Base-by-base conservation (phyloP, 352 stramenopile species). In the Globisporangium recalcitrans region DNA sequence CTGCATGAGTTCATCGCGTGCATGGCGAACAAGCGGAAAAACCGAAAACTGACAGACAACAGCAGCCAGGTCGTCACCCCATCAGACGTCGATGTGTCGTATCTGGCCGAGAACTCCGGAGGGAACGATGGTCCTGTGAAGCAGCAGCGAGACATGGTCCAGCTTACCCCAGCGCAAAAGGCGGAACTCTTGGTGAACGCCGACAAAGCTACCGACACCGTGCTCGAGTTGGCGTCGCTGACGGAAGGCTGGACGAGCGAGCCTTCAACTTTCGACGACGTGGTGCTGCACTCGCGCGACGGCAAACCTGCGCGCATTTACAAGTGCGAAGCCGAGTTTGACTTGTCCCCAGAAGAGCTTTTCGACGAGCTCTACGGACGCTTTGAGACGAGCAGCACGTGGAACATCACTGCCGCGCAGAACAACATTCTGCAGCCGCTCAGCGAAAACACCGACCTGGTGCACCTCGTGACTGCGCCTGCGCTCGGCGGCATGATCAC, bases 301-400 rank as follows among this genome's bases (percentile, higher is more conserved):
- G 80, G 74, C 32, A 93, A 93, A 64, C 83, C 83, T 16, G 73
- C 70, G 10, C 81, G 83, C 9, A 80, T 89, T 24, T 91, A 83
- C 71, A 93, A 90, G 75, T 91, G 76, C 44, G 81, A 90, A 61
- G 71, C 67, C 2, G 77, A 80, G 56, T 75, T 93, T 55, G 71
- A 86, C 16, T 64, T 91, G 24, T 85, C 83, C 1, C 76, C 82
- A 0, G 83, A 93, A 51, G 83, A 93, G 60, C 67, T 93, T 32
- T 93, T 93, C 66, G 83, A 93, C 47, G 70, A 90, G 54, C 68
- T 93, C 57, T 77, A 91, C 52, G 82, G 77, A 22, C 83, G 90
- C 57, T 82, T 93, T 42, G 83, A 93, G 64, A 80, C 70, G 11
- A 90, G 81, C 62, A 82, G 74, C 31, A 67, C 71, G 16, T 93